Base-by-base conservation (phyloP, 2,329 filamentous ascomycete genomes). In the Microdochium bolleyi region DNA sequence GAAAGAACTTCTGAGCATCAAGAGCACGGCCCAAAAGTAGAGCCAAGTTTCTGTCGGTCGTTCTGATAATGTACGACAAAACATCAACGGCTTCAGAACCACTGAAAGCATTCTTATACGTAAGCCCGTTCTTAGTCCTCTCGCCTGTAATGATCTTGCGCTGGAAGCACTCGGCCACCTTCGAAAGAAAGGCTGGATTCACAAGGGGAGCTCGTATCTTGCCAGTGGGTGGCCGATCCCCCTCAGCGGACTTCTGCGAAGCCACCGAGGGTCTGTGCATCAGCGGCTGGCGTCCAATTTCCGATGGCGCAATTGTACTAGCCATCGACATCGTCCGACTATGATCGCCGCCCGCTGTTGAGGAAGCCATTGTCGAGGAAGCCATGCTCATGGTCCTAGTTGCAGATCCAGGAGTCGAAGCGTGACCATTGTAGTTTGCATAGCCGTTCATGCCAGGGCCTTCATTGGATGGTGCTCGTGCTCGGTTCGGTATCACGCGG, bases 1-100 rank as follows among this genome's bases (percentile, higher is more conserved):
- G 94, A 67, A 99, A 99, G 73, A 96, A 96, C 68, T 97, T 97
- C 66, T 99, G 94, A 24, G 94, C 94, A 71, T 99, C 94, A 55
- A 99, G 75, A 44, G 94, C 91, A 65, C 94, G 83, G 56, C 94
- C 94, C 16, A 99, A 76, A 10, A 99, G 81, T 49, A 99, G 76
- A 11, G 94, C 94, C 55, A 99, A 76, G 66, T 99, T 99, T 54
- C 94, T 84, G 70, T 99, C 94, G 1, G 90, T 96, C 1, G 94
- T 99, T 64, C 95, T 88, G 69, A 99, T 97, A 59, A 99, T 97
- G 65, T 95, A 95, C 1, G 89, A 89, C 58, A 99, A 87, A 54
- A 97, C 80, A 67, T 99, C 94, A 21, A 99, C 94, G 21, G 94
- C 92, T 67, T 99, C 94, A 24, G 89, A 88, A 60, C 94, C 94